phyloP scores from a whole-genome alignment of 2,329 filamentous ascomycete species.

The Ophiobolus disseminans region DNA sequence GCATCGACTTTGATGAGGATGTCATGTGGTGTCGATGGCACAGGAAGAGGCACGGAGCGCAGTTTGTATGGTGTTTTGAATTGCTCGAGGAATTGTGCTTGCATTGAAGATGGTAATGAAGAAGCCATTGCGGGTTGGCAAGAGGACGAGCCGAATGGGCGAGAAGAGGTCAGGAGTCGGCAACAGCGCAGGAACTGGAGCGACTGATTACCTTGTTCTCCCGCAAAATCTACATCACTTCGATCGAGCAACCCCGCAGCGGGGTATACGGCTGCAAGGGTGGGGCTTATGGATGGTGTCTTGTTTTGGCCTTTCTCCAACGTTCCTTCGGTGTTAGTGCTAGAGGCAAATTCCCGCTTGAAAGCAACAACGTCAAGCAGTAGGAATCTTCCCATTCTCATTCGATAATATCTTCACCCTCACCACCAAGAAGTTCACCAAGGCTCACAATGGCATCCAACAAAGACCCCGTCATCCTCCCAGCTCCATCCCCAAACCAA shows the following conservation, averaged over 20 bases:
- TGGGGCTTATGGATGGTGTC: slow-evolving; percentile 28
- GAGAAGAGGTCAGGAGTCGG: not conserved
- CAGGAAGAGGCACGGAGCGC: slow-evolving; percentile 46
- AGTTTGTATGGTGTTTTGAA: slow-evolving; percentile 54
- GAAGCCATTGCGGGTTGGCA: slow-evolving; percentile 18
- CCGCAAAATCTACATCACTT: not conserved
- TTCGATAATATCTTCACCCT: not conserved
- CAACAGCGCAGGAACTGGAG: too few species aligned
- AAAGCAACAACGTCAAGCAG: not conserved
- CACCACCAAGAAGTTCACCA: not conserved
- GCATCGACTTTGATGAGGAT: slow-evolving; percentile 56
- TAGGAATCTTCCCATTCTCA: too few species aligned
- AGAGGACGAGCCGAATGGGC: not conserved
- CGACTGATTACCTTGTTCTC: too few species aligned
- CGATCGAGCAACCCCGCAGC: slow-evolving; percentile 29
- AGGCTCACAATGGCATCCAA: slow-evolving; percentile 9
- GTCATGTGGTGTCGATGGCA: slow-evolving; percentile 44
- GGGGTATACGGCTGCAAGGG: slow-evolving; percentile 26
- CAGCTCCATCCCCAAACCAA: slow-evolving; percentile 27
- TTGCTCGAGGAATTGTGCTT: slow-evolving; percentile 51
- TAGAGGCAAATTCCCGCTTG: too few species aligned
- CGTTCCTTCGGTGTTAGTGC: not conserved
- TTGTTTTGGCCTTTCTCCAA: slow-evolving; percentile 5
- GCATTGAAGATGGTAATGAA: slow-evolving; percentile 42
- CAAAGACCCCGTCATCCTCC: slow-evolving; percentile 25